A percentile compares a stretch with the other conserved stretches of the same genome.
phyloP scores from a whole-genome alignment of 2,329 filamentous ascomycete species.

The Byssothecium circinans region DNA sequence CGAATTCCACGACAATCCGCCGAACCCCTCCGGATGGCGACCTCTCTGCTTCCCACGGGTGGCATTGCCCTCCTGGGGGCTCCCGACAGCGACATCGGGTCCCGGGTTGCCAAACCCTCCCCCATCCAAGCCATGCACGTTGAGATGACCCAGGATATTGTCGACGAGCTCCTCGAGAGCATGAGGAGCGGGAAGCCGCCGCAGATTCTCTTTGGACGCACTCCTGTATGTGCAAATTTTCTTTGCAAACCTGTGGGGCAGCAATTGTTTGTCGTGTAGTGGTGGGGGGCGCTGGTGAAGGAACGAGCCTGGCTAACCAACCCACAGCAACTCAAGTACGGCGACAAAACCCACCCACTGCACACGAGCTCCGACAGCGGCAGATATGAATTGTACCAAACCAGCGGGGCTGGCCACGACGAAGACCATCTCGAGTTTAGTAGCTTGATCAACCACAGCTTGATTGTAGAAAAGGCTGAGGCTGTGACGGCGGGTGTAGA shows the following conservation, averaged over 20 bases:
- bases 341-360: conserved; percentile 59
- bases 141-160: conserved; percentile 44
- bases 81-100: conserved; percentile 41
- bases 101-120: conserved; percentile 31
- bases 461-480: conserved; percentile 57
- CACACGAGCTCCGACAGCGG: conserved; percentile 56
- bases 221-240: conserved; percentile 40
- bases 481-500: conserved; percentile 60
- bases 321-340: conserved; percentile 56
- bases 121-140: conserved; percentile 46
- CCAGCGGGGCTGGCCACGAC: conserved; percentile 45
- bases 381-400: conserved; percentile 60
- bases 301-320: conserved; percentile 33
- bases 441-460: conserved; percentile 59
- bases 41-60: conserved; percentile 24
- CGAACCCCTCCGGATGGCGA: conserved; percentile 30
- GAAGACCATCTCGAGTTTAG: conserved; percentile 57
- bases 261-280: conserved; percentile 13
- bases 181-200: conserved; percentile 40
- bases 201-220: conserved; percentile 43
- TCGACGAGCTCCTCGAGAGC: conserved; percentile 46
- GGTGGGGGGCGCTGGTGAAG: conserved; percentile 13
- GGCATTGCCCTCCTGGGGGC: conserved; percentile 45
- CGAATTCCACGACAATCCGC: conserved; percentile 16
- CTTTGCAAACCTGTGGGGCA: conserved; percentile 9